Conservation (phyloP, 768 basidiomycete genomes). For the Imleria badia region DNA sequence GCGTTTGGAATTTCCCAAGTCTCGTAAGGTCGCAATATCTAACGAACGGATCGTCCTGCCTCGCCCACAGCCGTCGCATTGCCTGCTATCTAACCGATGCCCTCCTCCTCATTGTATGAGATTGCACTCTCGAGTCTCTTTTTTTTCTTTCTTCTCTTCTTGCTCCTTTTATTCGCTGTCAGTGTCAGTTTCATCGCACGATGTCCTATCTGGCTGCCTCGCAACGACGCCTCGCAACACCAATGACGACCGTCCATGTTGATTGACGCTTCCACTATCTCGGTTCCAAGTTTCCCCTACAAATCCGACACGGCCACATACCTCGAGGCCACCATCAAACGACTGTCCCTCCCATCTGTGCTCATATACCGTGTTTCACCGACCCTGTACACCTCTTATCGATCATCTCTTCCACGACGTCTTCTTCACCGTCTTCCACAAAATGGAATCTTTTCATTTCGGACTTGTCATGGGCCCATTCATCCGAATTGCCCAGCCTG, state of each 20-base stretch:
- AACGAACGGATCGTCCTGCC: background rate
- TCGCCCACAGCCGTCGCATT: background rate
- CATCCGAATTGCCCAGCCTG: too few relatives aligned
- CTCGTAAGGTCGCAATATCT: constrained; percentile 1
- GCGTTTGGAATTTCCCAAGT: constrained; percentile 3
- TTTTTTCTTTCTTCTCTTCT: too few relatives aligned
- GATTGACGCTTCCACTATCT: background rate
- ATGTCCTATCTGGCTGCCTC: too few relatives aligned
- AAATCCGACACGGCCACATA: background rate
- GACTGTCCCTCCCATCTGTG: too few relatives aligned
- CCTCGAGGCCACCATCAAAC: constrained; percentile 1
- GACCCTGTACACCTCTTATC: background rate
- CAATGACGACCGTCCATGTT: background rate
- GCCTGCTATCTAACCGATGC: too few relatives aligned
- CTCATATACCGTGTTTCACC: too few relatives aligned
- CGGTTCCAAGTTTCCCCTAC: constrained; percentile 1
- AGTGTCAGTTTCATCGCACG: too few relatives aligned
- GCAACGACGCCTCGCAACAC: background rate
- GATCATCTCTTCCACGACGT: constrained; percentile 1
- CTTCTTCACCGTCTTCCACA: constrained; percentile 11
- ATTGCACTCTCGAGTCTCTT: too few relatives aligned
- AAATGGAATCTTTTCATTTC: constrained; percentile 19
- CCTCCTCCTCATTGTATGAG: too few relatives aligned
- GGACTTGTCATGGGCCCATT: constrained; percentile 1
- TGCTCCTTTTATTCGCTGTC: too few relatives aligned